Percentiles rank a stretch among this genome's conserved stretches.
Evolutionary conservation across 176 grass and related monocot genomes (phyloP).

Genomic region (Oryza australiensis): DNA sequence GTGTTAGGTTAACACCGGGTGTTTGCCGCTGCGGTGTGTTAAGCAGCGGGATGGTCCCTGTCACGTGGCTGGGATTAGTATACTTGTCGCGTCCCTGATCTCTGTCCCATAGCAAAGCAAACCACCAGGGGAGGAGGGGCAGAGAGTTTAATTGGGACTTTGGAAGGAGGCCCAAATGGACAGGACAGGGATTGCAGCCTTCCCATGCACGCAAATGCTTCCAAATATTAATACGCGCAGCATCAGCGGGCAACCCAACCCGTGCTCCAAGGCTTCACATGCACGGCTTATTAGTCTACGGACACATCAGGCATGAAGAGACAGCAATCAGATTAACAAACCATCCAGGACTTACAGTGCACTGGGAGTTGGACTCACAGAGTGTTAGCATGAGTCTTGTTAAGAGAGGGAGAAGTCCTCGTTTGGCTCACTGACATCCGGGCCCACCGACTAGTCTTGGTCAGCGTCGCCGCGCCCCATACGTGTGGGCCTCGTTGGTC

Average conservation of each 20-base stretch:
- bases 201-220: slow-evolving; percentile 47
- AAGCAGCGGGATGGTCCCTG: not conserved
- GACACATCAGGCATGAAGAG: not conserved
- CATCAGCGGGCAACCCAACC: slow-evolving; percentile 13
- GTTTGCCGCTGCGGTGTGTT: not conserved
- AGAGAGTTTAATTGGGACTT: slow-evolving; percentile 27
- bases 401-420: not conserved
- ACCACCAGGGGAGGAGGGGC: not conserved
- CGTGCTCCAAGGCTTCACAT: slow-evolving; percentile 27
- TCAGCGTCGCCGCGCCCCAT: slow-evolving; percentile 27
- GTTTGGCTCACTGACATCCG: not conserved
- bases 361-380: not conserved
- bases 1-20: not conserved
- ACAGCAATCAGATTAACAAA: slow-evolving; percentile 20
- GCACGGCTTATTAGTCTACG: not conserved
- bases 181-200: slow-evolving; percentile 54
- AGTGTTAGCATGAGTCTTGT: not conserved
- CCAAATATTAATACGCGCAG: slow-evolving; percentile 31
- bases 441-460: not conserved
- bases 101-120: not conserved
- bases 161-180: slow-evolving; percentile 15
- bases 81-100: slow-evolving; percentile 12
- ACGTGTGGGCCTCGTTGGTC: slow-evolving; percentile 19
- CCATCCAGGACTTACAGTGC: not conserved
- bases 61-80: slow-evolving; percentile 40